A percentile compares a stretch with the other conserved stretches of the same genome.
These are phyloP conservation scores for Saccharomycopsis sp. DNA, from an alignment of 805 yeast species.

Conservation along the genomic window DNA sequence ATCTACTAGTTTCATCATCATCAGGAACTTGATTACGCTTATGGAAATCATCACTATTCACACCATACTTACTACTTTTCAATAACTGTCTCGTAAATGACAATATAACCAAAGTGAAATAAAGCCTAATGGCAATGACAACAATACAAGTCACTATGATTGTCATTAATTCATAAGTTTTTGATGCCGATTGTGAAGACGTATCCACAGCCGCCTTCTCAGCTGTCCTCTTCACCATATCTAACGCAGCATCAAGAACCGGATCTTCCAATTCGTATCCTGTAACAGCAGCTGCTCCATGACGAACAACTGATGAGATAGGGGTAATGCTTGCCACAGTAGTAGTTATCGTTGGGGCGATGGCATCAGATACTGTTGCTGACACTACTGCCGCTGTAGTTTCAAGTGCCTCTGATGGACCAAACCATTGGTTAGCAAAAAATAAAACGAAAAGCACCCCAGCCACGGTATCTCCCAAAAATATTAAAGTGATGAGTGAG, in stretches of 20 bases:
- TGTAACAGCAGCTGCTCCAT: constrained; percentile 15
- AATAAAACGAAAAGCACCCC: constrained; percentile 65
- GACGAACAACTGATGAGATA: not conserved
- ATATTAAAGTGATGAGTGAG: constrained; percentile 58
- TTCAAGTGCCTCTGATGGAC: constrained; percentile 34
- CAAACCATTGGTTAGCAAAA: constrained; percentile 74
- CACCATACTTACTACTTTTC: constrained; percentile 37
- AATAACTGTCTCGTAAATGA: constrained; percentile 55
- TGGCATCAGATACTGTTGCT: not conserved
- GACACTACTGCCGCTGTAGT: constrained; percentile 4
- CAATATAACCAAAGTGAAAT: constrained; percentile 51
- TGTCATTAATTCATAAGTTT: constrained; percentile 47
- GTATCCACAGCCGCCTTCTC: constrained; percentile 21
- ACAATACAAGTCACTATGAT: constrained; percentile 45
- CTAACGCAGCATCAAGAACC: not conserved
- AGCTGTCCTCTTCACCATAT: not conserved
- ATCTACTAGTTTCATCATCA: not conserved
- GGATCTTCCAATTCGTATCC: constrained; percentile 27
- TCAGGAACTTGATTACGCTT: constrained; percentile 2
- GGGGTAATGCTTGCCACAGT: not conserved
- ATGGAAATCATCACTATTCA: constrained; percentile 25
- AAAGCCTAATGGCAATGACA: constrained; percentile 44
- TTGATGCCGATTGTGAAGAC: constrained; percentile 57
- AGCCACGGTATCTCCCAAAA: constrained; percentile 57
- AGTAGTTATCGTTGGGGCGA: constrained; percentile 14